A percentile compares a stretch with the other conserved stretches of the same genome.
These are phyloP conservation scores for Penicillium tannophilum DNA, from an alignment of 495 filamentous ascomycete species.

Conservation along the genomic window DNA sequence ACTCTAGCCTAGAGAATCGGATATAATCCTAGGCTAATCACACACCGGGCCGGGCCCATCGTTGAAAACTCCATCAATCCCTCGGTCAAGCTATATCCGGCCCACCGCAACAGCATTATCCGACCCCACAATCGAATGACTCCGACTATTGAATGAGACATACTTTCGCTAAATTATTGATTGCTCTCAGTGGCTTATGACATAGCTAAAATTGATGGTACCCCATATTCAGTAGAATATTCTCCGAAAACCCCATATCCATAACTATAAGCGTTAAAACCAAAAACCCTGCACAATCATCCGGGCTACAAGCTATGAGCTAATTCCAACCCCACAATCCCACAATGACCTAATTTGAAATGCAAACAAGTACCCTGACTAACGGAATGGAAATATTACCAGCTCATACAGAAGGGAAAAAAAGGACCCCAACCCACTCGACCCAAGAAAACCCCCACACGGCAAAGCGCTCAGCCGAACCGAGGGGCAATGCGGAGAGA, in stretches of 20 bases:
- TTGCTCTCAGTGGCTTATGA: background rate
- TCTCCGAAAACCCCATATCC: background rate
- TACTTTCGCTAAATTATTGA: background rate
- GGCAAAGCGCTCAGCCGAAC: conserved; percentile 30
- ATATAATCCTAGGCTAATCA: no score
- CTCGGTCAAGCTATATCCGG: background rate
- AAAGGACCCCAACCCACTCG: background rate
- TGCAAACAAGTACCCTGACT: background rate
- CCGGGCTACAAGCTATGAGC: background rate
- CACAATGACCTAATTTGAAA: background rate
- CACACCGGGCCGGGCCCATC: background rate
- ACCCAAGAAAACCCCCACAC: conserved; percentile 10
- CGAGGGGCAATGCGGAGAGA: conserved; percentile 19
- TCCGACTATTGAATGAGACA: background rate
- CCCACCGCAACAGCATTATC: background rate
- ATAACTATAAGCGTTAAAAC: background rate
- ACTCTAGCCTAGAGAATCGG: no score
- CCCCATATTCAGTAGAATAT: background rate
- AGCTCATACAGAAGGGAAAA: background rate
- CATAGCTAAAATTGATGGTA: background rate
- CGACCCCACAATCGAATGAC: background rate
- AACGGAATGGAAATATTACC: conserved; percentile 7
- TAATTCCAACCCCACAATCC: background rate
- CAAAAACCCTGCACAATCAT: background rate
- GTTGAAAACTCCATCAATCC: background rate